phyloP scores from a whole-genome alignment of 1,139 yeast species.

The Magnusiomyces fungicola region DNA sequence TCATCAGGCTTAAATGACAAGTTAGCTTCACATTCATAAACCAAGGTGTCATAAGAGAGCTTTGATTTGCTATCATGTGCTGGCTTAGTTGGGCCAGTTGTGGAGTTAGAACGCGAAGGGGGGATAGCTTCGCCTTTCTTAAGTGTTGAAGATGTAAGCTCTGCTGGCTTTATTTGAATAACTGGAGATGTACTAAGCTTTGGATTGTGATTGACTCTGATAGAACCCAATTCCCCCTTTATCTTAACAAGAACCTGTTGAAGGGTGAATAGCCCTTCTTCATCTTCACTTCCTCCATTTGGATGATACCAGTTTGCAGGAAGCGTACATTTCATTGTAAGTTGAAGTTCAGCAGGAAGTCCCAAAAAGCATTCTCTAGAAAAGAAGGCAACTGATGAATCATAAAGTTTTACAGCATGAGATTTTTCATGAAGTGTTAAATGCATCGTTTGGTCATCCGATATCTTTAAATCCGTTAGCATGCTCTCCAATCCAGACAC shows the following conservation, averaged over 20 bases:
- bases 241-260: conserved; percentile 15
- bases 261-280: conserved; percentile 7
- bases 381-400: conserved; percentile 21
- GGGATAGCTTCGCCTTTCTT: conserved; percentile 6
- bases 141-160: not conserved
- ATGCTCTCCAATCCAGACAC: not conserved
- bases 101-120: not conserved
- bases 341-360: conserved; percentile 20
- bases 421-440: not conserved
- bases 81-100: not conserved
- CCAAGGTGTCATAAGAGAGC: not conserved
- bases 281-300: not conserved
- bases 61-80: not conserved
- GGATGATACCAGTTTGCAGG: conserved; percentile 10
- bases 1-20: conserved; percentile 21
- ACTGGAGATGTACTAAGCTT: not conserved
- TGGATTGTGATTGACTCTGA: conserved; percentile 15
- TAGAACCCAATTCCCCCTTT: conserved; percentile 17
- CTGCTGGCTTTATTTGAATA: not conserved
- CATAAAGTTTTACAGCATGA: conserved; percentile 15
- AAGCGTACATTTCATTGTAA: conserved; percentile 17
- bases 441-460: not conserved
- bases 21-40: conserved; percentile 17
- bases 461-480: not conserved
- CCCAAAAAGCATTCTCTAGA: conserved; percentile 22